These are phyloP conservation scores for Recurvomyces mirabilis DNA, from an alignment of 495 filamentous ascomycete genomes.

Conservation along the genomic window DNA sequence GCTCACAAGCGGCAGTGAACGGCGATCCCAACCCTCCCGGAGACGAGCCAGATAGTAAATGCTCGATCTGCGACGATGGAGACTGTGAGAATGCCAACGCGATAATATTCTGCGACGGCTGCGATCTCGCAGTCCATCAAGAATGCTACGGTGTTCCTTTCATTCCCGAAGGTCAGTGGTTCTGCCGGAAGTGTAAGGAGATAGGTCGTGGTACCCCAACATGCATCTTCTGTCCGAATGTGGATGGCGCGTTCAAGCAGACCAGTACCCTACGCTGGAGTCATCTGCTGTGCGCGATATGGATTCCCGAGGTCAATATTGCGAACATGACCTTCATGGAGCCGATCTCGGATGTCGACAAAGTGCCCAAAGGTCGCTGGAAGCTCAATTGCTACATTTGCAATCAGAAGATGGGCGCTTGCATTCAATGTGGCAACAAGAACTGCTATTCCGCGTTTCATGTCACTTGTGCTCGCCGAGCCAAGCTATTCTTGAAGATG, in stretches of 20 bases:
- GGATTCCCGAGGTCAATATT: constrained; percentile 93
- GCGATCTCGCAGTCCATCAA: constrained; percentile 94
- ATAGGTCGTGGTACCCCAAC: constrained; percentile 85
- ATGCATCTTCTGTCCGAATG: constrained; percentile 97
- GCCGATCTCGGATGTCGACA: constrained; percentile 93
- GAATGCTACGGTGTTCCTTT: constrained; percentile 99
- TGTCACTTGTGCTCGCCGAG: constrained; percentile 85
- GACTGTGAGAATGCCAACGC: constrained; percentile 99
- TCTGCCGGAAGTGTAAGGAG: constrained; percentile 92
- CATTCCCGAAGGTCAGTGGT: constrained; percentile 97
- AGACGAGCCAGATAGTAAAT: constrained; percentile 95
- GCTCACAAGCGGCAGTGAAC: constrained; percentile 84
- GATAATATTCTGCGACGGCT: constrained; percentile 98
- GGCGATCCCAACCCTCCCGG: constrained; percentile 69
- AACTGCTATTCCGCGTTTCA: constrained; percentile 97
- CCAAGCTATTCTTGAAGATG: constrained; percentile 89
- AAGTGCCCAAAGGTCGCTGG: constrained; percentile 88
- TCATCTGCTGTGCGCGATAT: constrained; percentile 91
- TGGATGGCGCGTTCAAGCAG: constrained; percentile 95
- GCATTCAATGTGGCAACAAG: constrained; percentile 97
- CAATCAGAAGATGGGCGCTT: constrained; percentile 92
- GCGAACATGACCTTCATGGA: constrained; percentile 98
- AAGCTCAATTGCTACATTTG: constrained; percentile 93
- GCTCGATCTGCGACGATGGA: constrained; percentile 93
- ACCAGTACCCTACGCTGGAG: constrained; percentile 92